phyloP scores from a whole-genome alignment of 345 rosid genomes.

The Turnera subulata region DNA sequence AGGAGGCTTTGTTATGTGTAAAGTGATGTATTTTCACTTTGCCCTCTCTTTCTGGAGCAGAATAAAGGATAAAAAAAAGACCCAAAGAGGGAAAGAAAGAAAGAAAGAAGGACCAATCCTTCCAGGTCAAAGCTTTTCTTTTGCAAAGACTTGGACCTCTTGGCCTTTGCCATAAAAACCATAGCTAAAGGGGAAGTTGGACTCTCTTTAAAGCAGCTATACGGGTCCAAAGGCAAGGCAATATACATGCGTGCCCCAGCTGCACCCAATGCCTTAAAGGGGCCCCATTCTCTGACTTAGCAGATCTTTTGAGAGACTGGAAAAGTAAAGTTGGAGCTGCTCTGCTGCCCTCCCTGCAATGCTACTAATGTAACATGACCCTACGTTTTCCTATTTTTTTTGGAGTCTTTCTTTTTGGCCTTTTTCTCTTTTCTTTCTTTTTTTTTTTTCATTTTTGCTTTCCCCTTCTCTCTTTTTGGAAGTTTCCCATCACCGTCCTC shows the following conservation, averaged over 20 bases:
- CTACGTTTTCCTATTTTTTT: slow-evolving; percentile 13
- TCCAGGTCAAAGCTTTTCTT: slow-evolving; percentile 53
- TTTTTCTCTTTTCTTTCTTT: slow-evolving; percentile 9
- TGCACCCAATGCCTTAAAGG: slow-evolving; percentile 7
- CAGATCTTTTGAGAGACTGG: slow-evolving; percentile 19
- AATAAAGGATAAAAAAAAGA: not conserved
- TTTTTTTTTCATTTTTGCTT: not conserved
- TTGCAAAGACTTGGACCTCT: slow-evolving; percentile 8
- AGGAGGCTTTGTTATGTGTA: not conserved
- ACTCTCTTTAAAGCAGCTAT: slow-evolving; percentile 1
- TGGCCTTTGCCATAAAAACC: not conserved
- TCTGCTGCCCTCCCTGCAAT: not conserved
- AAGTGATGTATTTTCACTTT: not conserved
- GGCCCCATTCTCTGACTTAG: slow-evolving; percentile 16
- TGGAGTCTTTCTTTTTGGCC: slow-evolving; percentile 15
- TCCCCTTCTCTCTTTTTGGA: slow-evolving; percentile 35
- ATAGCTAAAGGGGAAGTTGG: not conserved
- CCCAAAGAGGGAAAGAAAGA: not conserved
- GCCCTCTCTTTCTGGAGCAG: not conserved
- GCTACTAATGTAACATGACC: slow-evolving; percentile 11
- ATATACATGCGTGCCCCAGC: slow-evolving; percentile 31
- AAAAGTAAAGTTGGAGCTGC: slow-evolving; percentile 9
- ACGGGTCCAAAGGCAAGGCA: slow-evolving; percentile 19
- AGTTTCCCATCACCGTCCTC: slow-evolving; percentile 32
- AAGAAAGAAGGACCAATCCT: slow-evolving; percentile 11